Percentiles rank a stretch among this genome's conserved stretches.
Conservation (phyloP, 2,329 filamentous ascomycete species). For the Coniochaeta sp. region DNA sequence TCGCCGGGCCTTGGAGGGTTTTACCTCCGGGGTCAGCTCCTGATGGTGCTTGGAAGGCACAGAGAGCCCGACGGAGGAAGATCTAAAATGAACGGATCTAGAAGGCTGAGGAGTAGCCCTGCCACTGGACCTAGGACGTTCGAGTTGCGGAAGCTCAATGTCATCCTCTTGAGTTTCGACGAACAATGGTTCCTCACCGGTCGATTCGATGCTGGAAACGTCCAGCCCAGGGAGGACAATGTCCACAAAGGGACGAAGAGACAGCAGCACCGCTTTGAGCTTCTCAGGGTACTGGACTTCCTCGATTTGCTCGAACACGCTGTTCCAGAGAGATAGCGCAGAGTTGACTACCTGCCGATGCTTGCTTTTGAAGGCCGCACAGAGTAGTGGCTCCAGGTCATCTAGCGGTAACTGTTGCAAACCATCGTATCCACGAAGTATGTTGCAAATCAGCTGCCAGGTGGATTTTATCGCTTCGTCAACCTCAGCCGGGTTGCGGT, state of each 20-base stretch:
- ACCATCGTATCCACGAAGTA: constrained; percentile 26
- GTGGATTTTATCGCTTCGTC: constrained; percentile 35
- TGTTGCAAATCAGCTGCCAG: constrained; percentile 40
- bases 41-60: constrained; percentile 17
- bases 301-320: constrained; percentile 53
- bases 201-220: constrained; percentile 26
- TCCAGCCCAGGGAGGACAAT: constrained; percentile 37
- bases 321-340: constrained; percentile 57
- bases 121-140: constrained; percentile 16
- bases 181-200: constrained; percentile 31
- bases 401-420: constrained; percentile 37
- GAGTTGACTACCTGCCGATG: constrained; percentile 45
- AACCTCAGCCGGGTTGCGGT: constrained; percentile 30
- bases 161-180: constrained; percentile 42
- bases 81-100: constrained; percentile 20
- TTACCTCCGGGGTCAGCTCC: constrained; percentile 16
- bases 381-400: constrained; percentile 46
- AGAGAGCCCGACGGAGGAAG: constrained; percentile 22
- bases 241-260: constrained; percentile 46
- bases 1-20: constrained; percentile 20
- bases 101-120: constrained; percentile 13
- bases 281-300: constrained; percentile 55
- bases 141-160: constrained; percentile 17
- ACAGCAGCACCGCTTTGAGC: constrained; percentile 55
- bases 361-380: constrained; percentile 49